Percentiles rank a stretch among this genome's conserved stretches.
phyloP scores from a whole-genome alignment of 2,329 filamentous ascomycete species.

The Biscogniauxia sp. region DNA sequence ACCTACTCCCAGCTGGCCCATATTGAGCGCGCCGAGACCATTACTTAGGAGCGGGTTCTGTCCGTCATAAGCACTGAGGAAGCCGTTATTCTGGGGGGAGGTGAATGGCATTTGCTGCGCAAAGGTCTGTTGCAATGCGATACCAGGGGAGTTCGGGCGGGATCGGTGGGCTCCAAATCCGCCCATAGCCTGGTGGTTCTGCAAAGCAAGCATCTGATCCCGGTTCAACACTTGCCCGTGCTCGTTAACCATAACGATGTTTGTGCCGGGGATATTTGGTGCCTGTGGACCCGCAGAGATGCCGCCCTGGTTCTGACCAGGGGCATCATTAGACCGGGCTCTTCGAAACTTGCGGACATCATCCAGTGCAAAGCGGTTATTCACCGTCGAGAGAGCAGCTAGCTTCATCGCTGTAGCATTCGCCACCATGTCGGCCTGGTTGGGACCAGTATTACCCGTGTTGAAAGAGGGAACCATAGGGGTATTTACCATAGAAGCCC shows the following conservation, averaged over 20 bases:
- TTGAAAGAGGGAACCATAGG: conserved; percentile 90
- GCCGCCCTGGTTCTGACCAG: conserved; percentile 57
- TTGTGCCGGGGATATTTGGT: conserved; percentile 65
- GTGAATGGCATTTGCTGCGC: conserved; percentile 67
- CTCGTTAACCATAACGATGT: conserved; percentile 92
- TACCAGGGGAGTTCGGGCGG: conserved; percentile 83
- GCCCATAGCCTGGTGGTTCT: conserved; percentile 62
- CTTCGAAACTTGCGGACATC: conserved; percentile 96
- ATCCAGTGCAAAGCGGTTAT: conserved; percentile 95
- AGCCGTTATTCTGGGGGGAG: conserved; percentile 92
- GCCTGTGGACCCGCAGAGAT: conserved; percentile 65
- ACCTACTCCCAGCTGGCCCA: conserved; percentile 69
- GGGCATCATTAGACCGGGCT: conserved; percentile 81
- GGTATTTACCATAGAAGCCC: conserved; percentile 98
- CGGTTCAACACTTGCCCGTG: conserved; percentile 82
- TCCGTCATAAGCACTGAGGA: conserved; percentile 83
- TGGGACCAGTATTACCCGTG: conserved; percentile 57
- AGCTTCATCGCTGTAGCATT: conserved; percentile 99
- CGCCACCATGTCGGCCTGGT: conserved; percentile 94
- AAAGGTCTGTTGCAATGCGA: conserved; percentile 71
- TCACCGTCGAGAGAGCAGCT: conserved; percentile 92
- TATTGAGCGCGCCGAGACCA: conserved; percentile 67
- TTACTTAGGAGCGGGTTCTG: conserved; percentile 67
- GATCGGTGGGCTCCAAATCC: conserved; percentile 71
- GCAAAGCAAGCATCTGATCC: conserved; percentile 80